Base-by-base conservation (phyloP, 257 asterid species). In the Schizonepeta tenuifolia region DNA sequence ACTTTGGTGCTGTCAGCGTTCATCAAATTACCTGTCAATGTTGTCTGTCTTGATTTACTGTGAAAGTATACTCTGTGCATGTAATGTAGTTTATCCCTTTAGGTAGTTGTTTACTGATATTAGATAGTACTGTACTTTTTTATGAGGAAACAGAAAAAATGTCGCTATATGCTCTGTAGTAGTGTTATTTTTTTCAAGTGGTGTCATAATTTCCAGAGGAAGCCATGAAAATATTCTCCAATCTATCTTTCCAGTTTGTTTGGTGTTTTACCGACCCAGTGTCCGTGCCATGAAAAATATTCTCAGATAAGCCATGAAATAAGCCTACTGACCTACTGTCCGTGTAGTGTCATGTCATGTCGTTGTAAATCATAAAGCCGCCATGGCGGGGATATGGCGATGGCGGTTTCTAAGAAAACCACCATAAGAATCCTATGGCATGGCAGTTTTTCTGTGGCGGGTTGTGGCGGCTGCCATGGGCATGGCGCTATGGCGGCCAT, bases 1-100 rank as follows among this genome's bases (percentile, higher is more conserved):
- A 33, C 63, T 71, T 75, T 43, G 24, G 41, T 14, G 38, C 49
- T 22, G n/a, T 24, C 31, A 51, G 20, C n/a, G 53, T 50, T 17
- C 41, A 12, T 67, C 15, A 35, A 41, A 14, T 55, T 59, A 43
- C 3, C 3, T 21, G 49, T 47, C 24, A n/a, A 11, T 67, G 15
- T 61, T 60, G 44, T 50, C 6, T 54, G 38, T 36, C 22, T 18
- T 50, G 9, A 49, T 38, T 60, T 68, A 11, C 31, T 8, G 54
- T 35, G 6, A 11, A 40, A 24, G 40, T 46, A 21, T 46, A 64
- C 35, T 63, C 51, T 26, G 10, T 41, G 21, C 51, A 33, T 41
- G 7, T 33, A 8, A 20, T 31, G 15, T 43, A 13, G 17, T 74
- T 17, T 36, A 11, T 12, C 13, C 36, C 47, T 7, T 26, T 15